These are phyloP conservation scores for Saccharomycopsis sp. DNA, from an alignment of 805 yeast genomes.

Conservation along the genomic window DNA sequence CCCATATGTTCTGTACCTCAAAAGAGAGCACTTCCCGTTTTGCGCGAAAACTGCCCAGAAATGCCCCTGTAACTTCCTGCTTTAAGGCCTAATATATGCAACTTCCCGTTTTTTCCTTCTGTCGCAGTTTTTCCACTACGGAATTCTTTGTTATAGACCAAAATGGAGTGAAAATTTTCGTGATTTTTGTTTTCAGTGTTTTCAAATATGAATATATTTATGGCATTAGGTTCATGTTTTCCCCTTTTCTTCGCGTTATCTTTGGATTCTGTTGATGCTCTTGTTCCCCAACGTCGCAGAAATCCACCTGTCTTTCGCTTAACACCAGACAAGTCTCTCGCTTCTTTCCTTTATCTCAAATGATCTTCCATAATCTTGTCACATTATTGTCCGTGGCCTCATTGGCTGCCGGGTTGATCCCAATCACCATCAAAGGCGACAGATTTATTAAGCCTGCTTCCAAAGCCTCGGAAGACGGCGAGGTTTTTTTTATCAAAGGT, in stretches of 20 bases:
- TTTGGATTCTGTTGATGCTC: background rate
- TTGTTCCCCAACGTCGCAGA: background rate
- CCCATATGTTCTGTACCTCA: no score
- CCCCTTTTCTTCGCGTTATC: background rate
- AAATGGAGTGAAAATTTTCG: background rate
- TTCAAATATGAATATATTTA: background rate
- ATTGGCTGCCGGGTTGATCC: conserved; percentile 34
- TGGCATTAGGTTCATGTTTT: background rate
- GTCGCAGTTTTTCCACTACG: no score
- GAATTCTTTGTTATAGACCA: background rate
- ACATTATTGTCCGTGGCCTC: background rate
- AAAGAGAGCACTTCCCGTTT: no score
- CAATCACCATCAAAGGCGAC: conserved; percentile 47
- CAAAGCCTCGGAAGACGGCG: conserved; percentile 38
- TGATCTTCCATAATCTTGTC: background rate
- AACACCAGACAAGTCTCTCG: background rate
- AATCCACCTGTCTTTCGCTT: background rate
- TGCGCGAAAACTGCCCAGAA: no score
- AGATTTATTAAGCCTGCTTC: conserved; percentile 53
- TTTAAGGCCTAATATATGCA: no score
- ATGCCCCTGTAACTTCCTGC: no score
- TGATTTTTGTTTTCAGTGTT: background rate
- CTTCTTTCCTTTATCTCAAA: background rate
- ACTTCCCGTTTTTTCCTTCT: no score
- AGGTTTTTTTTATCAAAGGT: conserved; percentile 75